Evolutionary conservation across 2,329 filamentous ascomycete genomes (phyloP).

Genomic region (Paraconiothyrium sp.): DNA sequence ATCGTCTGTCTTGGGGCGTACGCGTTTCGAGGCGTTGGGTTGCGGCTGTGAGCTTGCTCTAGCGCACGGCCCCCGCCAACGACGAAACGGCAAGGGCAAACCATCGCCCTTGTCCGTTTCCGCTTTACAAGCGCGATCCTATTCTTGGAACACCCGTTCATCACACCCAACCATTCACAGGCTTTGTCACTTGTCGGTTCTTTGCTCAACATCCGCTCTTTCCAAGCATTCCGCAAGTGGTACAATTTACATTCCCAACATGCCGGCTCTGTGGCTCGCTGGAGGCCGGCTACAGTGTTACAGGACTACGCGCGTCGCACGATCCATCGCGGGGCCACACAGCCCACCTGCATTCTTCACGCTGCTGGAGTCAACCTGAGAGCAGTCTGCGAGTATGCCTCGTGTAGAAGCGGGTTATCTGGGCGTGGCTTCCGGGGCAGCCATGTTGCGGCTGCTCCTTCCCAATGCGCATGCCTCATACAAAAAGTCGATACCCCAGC

Average conservation of each 20-base stretch:
- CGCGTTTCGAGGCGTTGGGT: slow-evolving; percentile 17
- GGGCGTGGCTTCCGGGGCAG: slow-evolving; percentile 58
- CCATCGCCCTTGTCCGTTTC: neutral
- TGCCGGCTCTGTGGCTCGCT: neutral
- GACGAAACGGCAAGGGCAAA: slow-evolving; percentile 14
- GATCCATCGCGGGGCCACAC: slow-evolving; percentile 9
- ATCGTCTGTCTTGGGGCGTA: neutral
- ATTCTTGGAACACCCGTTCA: slow-evolving; percentile 13
- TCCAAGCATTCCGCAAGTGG: neutral
- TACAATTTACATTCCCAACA: no score
- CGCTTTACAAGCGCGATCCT: neutral
- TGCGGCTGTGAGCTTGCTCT: slow-evolving; percentile 14
- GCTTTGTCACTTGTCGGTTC: no score
- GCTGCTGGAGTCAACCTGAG: neutral
- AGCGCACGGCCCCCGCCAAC: slow-evolving; percentile 16
- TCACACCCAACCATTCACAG: neutral
- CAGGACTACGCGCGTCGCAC: slow-evolving; percentile 18
- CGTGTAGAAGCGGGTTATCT: slow-evolving; percentile 55
- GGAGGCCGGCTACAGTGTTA: slow-evolving; percentile 5
- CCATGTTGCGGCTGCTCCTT: slow-evolving; percentile 49
- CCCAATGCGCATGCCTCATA: slow-evolving; percentile 15
- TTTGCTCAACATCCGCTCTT: neutral
- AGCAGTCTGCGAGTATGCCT: slow-evolving; percentile 1
- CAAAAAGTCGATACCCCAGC: slow-evolving; percentile 5
- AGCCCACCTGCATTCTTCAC: neutral